Evolutionary conservation across 305 asterid genomes (phyloP), one percentile per base, ranked within the genome.

Genomic region (Euphrasia arctica): DNA sequence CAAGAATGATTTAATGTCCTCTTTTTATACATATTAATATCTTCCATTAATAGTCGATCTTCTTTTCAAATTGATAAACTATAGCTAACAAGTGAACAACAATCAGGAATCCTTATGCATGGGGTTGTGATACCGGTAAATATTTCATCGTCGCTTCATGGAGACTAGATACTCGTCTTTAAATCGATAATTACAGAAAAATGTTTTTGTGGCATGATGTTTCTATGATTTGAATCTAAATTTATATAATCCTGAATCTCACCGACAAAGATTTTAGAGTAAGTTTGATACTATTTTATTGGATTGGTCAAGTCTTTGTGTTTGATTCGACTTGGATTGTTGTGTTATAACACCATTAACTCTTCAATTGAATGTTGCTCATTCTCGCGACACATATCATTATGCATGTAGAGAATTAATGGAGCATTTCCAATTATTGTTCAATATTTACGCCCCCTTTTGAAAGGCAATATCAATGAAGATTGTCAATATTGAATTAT

Each of bases 61-160:
- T 31, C 5, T 31, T 31, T 3, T 3, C 34, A 31, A 31, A 31
- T 31, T 31, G 34, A 31, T 31, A 31, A 31, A 31, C 34, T 31
- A 31, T 31, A 25, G 27, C 34, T 31, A 31, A 31, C 4, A 31
- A 31, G 34, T 31, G 5, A 31, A 31, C 34, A 31, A 4, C 34
- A 31, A 31, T 31, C 5, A 31, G 34, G 34, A 31, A 31, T 31
- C 34, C 34, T 31, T 3, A 31, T 36, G 39, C 55, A 76, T 81
- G 79, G 85, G 82, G 75, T 39, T 58, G 32, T 48, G 71, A 51
- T 74, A 61, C 80, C 9, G 61, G 59, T 45, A 55, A 67, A 47
- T 71, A 61, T 22, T 54, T 55, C 64, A 64, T 86, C 56, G 67
- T 75, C 65, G 88, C 88, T 68, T 78, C 82, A 12, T 86, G 94